Percentiles rank a stretch among this genome's conserved stretches.
These are phyloP conservation scores for Colletotrichum musicola DNA, from an alignment of 2,329 filamentous ascomycete genomes.

Conservation along the genomic window DNA sequence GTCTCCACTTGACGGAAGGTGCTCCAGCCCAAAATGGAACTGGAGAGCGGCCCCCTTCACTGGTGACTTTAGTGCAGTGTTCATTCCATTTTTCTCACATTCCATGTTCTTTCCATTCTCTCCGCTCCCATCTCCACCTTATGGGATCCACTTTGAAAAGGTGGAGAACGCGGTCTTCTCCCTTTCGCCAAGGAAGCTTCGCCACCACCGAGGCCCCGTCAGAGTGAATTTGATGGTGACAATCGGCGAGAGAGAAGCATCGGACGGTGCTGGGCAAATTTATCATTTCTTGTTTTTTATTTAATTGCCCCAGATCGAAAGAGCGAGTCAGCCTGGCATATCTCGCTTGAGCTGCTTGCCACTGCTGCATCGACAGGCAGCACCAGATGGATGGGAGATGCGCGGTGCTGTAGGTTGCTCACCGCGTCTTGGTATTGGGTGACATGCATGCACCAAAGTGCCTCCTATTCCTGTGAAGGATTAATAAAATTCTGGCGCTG, in stretches of 20 bases:
- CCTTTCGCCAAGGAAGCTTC: constrained; percentile 39
- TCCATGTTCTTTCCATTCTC: neutral
- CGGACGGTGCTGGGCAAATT: constrained; percentile 1
- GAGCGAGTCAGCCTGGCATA: constrained; percentile 23
- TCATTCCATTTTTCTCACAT: constrained; percentile 1
- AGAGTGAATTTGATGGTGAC: neutral
- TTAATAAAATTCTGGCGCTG: constrained; percentile 12
- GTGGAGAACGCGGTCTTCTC: neutral
- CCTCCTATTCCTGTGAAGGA: neutral
- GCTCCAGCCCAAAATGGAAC: constrained; percentile 12
- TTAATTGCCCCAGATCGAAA: neutral
- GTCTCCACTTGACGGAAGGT: constrained; percentile 11
- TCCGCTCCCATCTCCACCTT: neutral
- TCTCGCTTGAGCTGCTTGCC: neutral
- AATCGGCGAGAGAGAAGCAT: neutral
- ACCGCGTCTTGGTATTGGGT: constrained; percentile 9
- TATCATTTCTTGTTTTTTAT: constrained; percentile 6
- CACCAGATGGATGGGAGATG: too few relatives aligned
- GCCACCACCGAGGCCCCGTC: constrained; percentile 25
- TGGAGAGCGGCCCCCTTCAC: neutral
- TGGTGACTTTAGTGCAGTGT: too few relatives aligned
- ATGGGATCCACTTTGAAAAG: too few relatives aligned
- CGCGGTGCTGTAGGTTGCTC: neutral
- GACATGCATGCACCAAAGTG: neutral
- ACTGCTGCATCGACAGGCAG: too few relatives aligned